Percentiles rank a stretch among this genome's conserved stretches.
phyloP scores from a whole-genome alignment of 1,139 yeast genomes.

The Yamadazyma pseudoaaseri region DNA sequence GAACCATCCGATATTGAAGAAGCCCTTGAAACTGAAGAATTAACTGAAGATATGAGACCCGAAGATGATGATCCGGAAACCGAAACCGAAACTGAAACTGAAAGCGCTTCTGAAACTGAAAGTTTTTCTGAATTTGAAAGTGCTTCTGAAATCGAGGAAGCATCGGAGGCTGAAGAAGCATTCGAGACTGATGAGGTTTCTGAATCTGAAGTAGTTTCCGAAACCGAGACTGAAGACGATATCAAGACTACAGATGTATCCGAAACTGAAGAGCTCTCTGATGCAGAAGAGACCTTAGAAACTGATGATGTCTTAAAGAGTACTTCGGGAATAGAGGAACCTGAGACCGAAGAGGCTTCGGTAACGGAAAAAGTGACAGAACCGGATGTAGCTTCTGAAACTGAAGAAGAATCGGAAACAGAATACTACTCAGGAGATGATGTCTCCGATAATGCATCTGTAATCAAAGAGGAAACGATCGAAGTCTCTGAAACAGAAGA shows the following conservation, averaged over 20 bases:
- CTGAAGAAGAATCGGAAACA: slow-evolving; percentile 3
- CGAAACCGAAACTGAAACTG: slow-evolving; percentile 1
- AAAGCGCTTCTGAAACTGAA: slow-evolving; percentile 1
- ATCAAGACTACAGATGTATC: slow-evolving; percentile 1
- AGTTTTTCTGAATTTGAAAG: slow-evolving; percentile 4
- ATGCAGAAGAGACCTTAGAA: slow-evolving; percentile 5
- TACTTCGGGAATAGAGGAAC: slow-evolving; percentile 6
- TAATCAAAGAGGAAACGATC: not conserved
- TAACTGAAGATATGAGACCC: not conserved
- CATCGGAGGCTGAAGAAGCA: slow-evolving; percentile 2
- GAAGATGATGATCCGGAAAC: not conserved
- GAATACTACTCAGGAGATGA: too few species aligned
- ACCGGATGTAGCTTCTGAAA: slow-evolving; percentile 1
- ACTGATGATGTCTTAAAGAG: slow-evolving; percentile 5
- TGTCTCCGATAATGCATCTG: slow-evolving; percentile 1
- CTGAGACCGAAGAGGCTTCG: slow-evolving; percentile 7
- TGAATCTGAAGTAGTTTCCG: slow-evolving; percentile 3
- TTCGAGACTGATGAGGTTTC: slow-evolving; percentile 4
- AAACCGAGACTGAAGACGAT: slow-evolving; percentile 1
- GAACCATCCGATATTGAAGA: too few species aligned
- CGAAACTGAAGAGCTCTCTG: slow-evolving; percentile 5
- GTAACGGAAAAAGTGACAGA: slow-evolving; percentile 4
- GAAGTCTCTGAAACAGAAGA: slow-evolving; percentile 1
- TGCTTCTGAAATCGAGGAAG: slow-evolving; percentile 2
- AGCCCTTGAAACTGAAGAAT: not conserved